Evolutionary conservation across 2,329 filamentous ascomycete genomes (phyloP).

Genomic region (Colletotrichum euphorbiae): DNA sequence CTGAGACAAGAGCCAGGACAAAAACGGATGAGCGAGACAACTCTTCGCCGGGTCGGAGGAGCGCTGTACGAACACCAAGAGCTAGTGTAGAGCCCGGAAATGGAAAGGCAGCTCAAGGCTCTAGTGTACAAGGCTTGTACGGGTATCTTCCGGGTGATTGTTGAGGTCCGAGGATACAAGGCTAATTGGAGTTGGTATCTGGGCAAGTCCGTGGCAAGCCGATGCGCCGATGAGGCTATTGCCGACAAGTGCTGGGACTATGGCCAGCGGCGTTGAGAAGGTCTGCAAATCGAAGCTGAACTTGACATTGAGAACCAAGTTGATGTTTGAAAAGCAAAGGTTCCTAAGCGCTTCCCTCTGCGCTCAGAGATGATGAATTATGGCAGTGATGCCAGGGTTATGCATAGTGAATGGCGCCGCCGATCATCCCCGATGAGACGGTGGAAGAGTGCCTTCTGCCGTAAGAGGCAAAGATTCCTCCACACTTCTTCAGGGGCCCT

Average conservation of each 20-base stretch:
- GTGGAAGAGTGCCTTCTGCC: slow-evolving; percentile 20
- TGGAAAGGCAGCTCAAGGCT: background rate
- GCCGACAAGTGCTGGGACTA: slow-evolving; percentile 20
- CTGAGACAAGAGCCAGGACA: slow-evolving; percentile 35
- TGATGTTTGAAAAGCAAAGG: background rate
- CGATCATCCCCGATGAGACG: slow-evolving; percentile 34
- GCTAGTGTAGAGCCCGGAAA: slow-evolving; percentile 1
- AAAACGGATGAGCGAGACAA: slow-evolving; percentile 31
- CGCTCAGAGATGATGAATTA: background rate
- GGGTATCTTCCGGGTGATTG: background rate
- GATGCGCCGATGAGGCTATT: slow-evolving; percentile 16
- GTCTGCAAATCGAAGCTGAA: slow-evolving; percentile 18
- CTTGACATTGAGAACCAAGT: background rate
- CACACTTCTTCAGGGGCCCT: slow-evolving; percentile 27
- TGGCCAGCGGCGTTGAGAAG: background rate
- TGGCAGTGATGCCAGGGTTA: slow-evolving; percentile 20
- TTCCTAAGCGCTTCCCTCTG: slow-evolving; percentile 17
- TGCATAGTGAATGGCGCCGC: slow-evolving; percentile 27
- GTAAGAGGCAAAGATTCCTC: slow-evolving; percentile 32
- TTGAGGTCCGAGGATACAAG: slow-evolving; percentile 8
- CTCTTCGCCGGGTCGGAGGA: slow-evolving; percentile 5
- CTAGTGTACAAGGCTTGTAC: background rate
- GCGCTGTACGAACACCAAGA: slow-evolving; percentile 22
- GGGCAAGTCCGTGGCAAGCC: background rate
- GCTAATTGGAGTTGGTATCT: background rate